These are phyloP conservation scores for Fraxinus quadrangulata DNA, from an alignment of 257 asterid genomes.

Conservation along the genomic window DNA sequence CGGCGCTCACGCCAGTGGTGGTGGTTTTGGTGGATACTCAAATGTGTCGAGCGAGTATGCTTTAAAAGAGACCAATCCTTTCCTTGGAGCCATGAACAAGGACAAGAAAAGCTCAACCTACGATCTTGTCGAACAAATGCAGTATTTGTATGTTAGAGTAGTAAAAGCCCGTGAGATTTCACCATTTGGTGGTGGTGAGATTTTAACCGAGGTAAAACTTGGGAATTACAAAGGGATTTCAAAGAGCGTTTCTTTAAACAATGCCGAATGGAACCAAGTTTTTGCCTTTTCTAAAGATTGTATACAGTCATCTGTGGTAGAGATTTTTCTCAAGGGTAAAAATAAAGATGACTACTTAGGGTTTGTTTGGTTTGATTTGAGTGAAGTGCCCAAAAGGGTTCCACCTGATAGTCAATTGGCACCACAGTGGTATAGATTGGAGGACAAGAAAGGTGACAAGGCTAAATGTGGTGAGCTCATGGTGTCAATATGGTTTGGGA, in stretches of 20 bases:
- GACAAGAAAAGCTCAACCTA: slow-evolving; percentile 74
- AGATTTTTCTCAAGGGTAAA: slow-evolving; percentile 62
- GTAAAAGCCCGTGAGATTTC: slow-evolving; percentile 66
- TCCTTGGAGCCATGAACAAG: slow-evolving; percentile 67
- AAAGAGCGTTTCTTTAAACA: slow-evolving; percentile 49
- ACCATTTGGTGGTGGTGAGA: slow-evolving; percentile 54
- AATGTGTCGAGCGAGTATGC: slow-evolving; percentile 48
- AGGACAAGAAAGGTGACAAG: slow-evolving; percentile 75
- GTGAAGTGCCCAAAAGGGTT: slow-evolving; percentile 75
- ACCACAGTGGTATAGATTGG: slow-evolving; percentile 89
- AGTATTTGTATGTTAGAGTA: slow-evolving; percentile 66
- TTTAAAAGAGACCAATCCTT: slow-evolving; percentile 77
- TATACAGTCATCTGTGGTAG: slow-evolving; percentile 75
- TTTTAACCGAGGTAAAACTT: slow-evolving; percentile 78
- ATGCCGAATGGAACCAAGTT: slow-evolving; percentile 74
- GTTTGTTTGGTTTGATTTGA: slow-evolving; percentile 80
- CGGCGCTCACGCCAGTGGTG: slow-evolving; percentile 32
- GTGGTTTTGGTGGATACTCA: slow-evolving; percentile 35
- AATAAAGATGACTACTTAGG: slow-evolving; percentile 76
- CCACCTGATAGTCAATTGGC: slow-evolving; percentile 86
- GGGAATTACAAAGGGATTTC: slow-evolving; percentile 79
- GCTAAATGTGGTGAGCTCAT: slow-evolving; percentile 64
- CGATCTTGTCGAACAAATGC: slow-evolving; percentile 88
- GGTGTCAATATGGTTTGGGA: slow-evolving; percentile 84
- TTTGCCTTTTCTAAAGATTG: slow-evolving; percentile 84